These are phyloP conservation scores for Tephrocybe sp. DNA, from an alignment of 768 basidiomycete species.

Conservation along the genomic window DNA sequence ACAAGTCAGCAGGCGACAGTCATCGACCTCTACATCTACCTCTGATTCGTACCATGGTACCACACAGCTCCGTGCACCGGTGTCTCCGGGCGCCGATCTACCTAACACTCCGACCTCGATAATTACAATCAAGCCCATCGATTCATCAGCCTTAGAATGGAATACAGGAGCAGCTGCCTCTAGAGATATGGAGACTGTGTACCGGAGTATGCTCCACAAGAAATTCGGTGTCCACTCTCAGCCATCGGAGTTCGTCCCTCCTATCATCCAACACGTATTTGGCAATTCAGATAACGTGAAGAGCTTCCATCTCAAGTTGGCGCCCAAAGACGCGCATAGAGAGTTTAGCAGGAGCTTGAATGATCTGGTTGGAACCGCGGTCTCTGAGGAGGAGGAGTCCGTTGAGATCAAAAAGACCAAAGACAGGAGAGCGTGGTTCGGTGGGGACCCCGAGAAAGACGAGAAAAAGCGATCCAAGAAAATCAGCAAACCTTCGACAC, in stretches of 20 bases:
- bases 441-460: slow-evolving; percentile 36
- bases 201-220: slow-evolving; percentile 55
- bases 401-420: slow-evolving; percentile 30
- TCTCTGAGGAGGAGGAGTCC: slow-evolving; percentile 13
- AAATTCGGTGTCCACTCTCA: slow-evolving; percentile 53
- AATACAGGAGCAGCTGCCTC: slow-evolving; percentile 36
- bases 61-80: background rate
- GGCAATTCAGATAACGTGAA: slow-evolving; percentile 47
- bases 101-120: slow-evolving; percentile 9
- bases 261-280: slow-evolving; percentile 48
- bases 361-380: background rate
- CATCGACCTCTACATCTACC: background rate
- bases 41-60: background rate
- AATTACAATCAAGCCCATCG: slow-evolving; percentile 3
- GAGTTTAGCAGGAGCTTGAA: background rate
- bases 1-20: slow-evolving; percentile 14
- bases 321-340: slow-evolving; percentile 33
- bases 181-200: slow-evolving; percentile 54
- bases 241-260: slow-evolving; percentile 50
- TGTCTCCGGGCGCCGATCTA: slow-evolving; percentile 1
- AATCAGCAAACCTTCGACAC: slow-evolving; percentile 11
- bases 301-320: slow-evolving; percentile 57
- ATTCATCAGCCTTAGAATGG: slow-evolving; percentile 35
- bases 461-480: slow-evolving; percentile 29
- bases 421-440: slow-evolving; percentile 31